phyloP scores from a whole-genome alignment of 441 rosid species.

The Gossypium gossypioides region DNA sequence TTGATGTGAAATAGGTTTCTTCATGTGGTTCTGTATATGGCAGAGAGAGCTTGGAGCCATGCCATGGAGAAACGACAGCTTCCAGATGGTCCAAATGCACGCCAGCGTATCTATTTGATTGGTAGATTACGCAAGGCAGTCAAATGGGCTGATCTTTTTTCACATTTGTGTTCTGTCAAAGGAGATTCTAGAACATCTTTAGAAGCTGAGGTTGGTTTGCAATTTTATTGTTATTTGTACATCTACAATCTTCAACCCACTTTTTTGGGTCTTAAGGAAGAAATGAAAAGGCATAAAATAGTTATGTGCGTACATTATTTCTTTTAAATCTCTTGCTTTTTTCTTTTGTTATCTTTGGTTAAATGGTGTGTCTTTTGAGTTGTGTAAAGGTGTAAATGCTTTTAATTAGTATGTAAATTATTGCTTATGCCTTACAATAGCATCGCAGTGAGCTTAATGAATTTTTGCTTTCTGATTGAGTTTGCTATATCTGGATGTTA shows the following conservation, averaged over 20 bases:
- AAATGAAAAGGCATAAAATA: not conserved
- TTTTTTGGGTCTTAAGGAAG: not conserved
- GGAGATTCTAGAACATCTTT: constrained; percentile 84
- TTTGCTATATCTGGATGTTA: not conserved
- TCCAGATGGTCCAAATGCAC: constrained; percentile 86
- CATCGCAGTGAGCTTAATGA: not conserved
- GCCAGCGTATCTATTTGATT: constrained; percentile 75
- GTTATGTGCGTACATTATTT: not conserved
- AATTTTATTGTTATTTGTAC: constrained; percentile 5
- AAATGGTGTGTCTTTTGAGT: not conserved
- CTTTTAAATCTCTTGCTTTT: not conserved
- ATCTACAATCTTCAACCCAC: not conserved
- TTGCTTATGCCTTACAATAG: not conserved
- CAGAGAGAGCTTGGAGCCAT: constrained; percentile 99
- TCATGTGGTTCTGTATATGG: constrained; percentile 78
- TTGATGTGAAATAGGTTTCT: constrained; percentile 50
- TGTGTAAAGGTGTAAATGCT: not conserved
- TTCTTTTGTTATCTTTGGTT: not conserved
- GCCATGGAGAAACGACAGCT: constrained; percentile 98
- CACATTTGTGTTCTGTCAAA: constrained; percentile 65
- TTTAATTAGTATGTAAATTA: not conserved
- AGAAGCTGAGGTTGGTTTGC: constrained; percentile 72
- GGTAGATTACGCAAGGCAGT: constrained; percentile 94
- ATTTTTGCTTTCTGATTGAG: not conserved
- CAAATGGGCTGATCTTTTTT: constrained; percentile 80